phyloP scores from a whole-genome alignment of 73 alveolate species.

The Paramecium bursaria region DNA sequence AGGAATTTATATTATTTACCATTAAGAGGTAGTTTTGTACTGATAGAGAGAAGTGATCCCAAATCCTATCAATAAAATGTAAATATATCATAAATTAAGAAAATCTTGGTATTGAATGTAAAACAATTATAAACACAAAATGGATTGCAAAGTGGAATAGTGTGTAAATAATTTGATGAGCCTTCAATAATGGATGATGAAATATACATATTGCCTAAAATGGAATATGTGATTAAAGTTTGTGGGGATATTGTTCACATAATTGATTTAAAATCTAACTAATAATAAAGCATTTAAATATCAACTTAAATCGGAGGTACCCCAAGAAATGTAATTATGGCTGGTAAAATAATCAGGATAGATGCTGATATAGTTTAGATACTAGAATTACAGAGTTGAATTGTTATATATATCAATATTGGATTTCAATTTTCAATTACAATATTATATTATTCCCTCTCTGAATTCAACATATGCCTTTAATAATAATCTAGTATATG shows the following conservation, averaged over 20 bases:
- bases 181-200: slow-evolving; percentile 51
- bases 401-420: no score
- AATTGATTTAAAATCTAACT: slow-evolving; percentile 33
- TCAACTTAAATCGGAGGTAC: slow-evolving; percentile 21
- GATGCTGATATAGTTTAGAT: slow-evolving; percentile 42
- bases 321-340: slow-evolving; percentile 5
- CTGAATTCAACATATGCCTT: no score
- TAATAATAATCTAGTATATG: no score
- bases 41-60: slow-evolving; percentile 13
- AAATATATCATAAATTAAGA: background rate
- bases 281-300: background rate
- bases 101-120: slow-evolving; percentile 41
- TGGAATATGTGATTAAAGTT: slow-evolving; percentile 18
- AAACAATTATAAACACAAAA: slow-evolving; percentile 14
- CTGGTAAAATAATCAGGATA: slow-evolving; percentile 42
- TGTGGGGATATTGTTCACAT: slow-evolving; percentile 33
- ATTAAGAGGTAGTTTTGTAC: slow-evolving; percentile 37
- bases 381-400: slow-evolving; percentile 22
- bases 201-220: slow-evolving; percentile 21
- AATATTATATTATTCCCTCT: no score
- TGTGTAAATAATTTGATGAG: slow-evolving; percentile 33
- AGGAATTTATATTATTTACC: slow-evolving; percentile 23
- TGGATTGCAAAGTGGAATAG: slow-evolving; percentile 54
- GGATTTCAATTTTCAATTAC: no score
- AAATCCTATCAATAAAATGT: slow-evolving; percentile 42